A percentile compares a stretch with the other conserved stretches of the same genome.
These are phyloP conservation scores for Mitragyna speciosa DNA, from an alignment of 257 asterid species.

Conservation along the genomic window DNA sequence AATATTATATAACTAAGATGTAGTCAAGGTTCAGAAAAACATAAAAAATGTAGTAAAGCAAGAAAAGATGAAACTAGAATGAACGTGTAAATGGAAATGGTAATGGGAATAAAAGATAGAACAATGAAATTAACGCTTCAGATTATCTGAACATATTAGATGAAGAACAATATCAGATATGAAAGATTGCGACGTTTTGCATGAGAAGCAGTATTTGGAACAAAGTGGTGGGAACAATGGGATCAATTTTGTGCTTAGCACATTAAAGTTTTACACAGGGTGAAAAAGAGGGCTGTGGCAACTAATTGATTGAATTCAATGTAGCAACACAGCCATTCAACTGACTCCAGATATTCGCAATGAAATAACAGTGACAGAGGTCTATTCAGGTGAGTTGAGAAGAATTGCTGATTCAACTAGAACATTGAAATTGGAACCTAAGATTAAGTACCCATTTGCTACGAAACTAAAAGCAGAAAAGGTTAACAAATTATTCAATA, in stretches of 20 bases:
- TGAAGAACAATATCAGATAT: background rate
- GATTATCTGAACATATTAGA: background rate
- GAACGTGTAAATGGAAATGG: background rate
- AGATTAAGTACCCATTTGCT: background rate
- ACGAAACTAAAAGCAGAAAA: background rate
- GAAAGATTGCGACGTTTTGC: background rate
- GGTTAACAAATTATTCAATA: background rate
- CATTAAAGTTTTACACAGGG: too few relatives aligned
- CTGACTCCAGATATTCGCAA: background rate
- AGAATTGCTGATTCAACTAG: background rate
- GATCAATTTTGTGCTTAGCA: background rate
- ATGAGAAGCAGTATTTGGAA: too few relatives aligned
- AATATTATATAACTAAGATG: background rate
- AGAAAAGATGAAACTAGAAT: background rate
- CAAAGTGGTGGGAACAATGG: background rate
- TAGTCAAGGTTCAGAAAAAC: background rate
- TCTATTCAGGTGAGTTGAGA: background rate
- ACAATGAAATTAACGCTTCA: background rate
- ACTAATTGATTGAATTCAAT: background rate
- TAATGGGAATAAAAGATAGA: background rate
- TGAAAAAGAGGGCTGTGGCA: too few relatives aligned
- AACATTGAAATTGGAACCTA: background rate
- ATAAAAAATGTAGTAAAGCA: background rate
- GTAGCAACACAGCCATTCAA: background rate
- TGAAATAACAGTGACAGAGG: background rate